Percentiles rank a stretch among this genome's conserved stretches.
phyloP scores from a whole-genome alignment of 1,139 yeast genomes.

The Diutina siamensis region DNA sequence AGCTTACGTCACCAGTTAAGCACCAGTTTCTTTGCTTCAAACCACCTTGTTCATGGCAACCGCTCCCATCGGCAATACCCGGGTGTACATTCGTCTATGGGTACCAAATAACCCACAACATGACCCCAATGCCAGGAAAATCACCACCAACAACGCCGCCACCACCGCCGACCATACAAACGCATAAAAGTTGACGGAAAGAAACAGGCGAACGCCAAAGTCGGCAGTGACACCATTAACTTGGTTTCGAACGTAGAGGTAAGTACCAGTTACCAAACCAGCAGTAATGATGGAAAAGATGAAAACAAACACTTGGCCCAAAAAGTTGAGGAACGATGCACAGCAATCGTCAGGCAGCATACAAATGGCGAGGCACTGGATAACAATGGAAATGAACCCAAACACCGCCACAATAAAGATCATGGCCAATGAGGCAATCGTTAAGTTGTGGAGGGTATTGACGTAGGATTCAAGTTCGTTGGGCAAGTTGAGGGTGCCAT shows the following conservation, averaged over 20 bases:
- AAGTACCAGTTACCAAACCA: constrained; percentile 24
- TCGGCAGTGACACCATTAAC: constrained; percentile 20
- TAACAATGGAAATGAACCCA: constrained; percentile 26
- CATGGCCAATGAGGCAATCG: constrained; percentile 27
- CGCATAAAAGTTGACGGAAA: constrained; percentile 33
- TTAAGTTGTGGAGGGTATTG: constrained; percentile 21
- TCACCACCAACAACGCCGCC: constrained; percentile 1
- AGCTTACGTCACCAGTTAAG: too few species aligned
- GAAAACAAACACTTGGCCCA: constrained; percentile 22
- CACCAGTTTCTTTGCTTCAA: too few species aligned
- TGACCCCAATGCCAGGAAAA: background rate
- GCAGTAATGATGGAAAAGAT: constrained; percentile 23
- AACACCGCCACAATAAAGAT: constrained; percentile 34
- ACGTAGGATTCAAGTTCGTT: constrained; percentile 24
- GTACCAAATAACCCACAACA: constrained; percentile 5
- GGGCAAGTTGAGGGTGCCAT: constrained; percentile 25
- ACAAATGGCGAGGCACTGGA: constrained; percentile 27
- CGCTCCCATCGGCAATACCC: background rate
- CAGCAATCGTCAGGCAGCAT: constrained; percentile 28
- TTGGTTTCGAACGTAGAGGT: constrained; percentile 18
- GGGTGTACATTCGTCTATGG: constrained; percentile 1
- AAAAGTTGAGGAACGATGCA: constrained; percentile 29
- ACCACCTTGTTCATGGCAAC: background rate
- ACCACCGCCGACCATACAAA: constrained; percentile 10
- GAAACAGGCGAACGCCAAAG: constrained; percentile 25